Evolutionary conservation across 2,329 filamentous ascomycete genomes (phyloP).

Genomic region (Metarhizium rileyi): DNA sequence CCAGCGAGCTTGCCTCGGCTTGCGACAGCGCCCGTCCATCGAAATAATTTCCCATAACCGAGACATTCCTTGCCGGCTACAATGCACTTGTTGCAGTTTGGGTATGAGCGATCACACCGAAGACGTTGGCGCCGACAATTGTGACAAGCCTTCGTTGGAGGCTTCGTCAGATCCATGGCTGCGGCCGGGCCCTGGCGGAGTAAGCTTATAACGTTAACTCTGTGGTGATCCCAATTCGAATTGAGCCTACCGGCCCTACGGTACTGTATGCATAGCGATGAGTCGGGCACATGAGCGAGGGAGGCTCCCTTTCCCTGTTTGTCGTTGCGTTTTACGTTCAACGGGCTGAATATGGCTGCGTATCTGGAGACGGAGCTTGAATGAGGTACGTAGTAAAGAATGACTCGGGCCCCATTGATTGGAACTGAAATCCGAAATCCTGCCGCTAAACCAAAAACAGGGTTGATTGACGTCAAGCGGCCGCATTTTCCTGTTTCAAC

Average conservation of each 20-base stretch:
- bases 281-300: background rate
- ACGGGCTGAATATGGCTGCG: background rate
- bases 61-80: slow-evolving; percentile 40
- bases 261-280: slow-evolving; percentile 4
- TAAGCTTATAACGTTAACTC: too few relatives aligned
- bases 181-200: background rate
- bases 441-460: slow-evolving; percentile 20
- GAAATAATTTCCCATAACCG: slow-evolving; percentile 42
- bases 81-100: slow-evolving; percentile 41
- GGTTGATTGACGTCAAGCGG: too few relatives aligned
- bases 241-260: slow-evolving; percentile 8
- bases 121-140: slow-evolving; percentile 44
- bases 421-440: background rate
- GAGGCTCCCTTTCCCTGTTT: too few relatives aligned
- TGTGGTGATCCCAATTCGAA: slow-evolving; percentile 4
- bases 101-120: slow-evolving; percentile 41
- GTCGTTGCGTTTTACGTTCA: slow-evolving; percentile 1
- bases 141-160: slow-evolving; percentile 34
- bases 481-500: too few relatives aligned
- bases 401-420: slow-evolving; percentile 1
- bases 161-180: slow-evolving; percentile 15
- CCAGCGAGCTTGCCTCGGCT: slow-evolving; percentile 32
- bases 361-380: background rate
- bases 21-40: slow-evolving; percentile 40
- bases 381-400: too few relatives aligned